Evolutionary conservation across 1,284 basidiomycete genomes (phyloP), one percentile per base, ranked within the genome.

Genomic region (Puccinia coronata): DNA sequence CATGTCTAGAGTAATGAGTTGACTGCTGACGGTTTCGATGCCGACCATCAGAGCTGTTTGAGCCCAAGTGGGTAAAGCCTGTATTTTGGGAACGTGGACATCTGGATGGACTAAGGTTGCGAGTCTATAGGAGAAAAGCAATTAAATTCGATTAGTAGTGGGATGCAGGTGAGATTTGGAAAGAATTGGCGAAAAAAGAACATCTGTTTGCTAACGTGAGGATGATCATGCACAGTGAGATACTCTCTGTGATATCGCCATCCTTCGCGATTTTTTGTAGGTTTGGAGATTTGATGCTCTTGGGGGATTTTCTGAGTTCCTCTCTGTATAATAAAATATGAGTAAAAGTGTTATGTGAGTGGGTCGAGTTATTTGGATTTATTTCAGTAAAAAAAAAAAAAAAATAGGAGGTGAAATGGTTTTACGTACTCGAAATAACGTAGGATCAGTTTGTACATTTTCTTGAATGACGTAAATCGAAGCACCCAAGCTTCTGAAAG

Each of bases 31-130:
- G n/a, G 25, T n/a, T 28, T 75, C 81, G 57, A 83, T 71, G 59
- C 72, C 82, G 70, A 82, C 69, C 70, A 77, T 81, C 73, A 82
- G 65, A n/a, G 55, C 61, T 39, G 55, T 61, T 86, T 96, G 94
- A 84, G 94, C 91, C 36, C 88, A 88, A 86, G 94, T 91, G 79
- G 90, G 90, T 83, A 96, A 87, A 3, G 89, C 88, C 85, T 95
- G 94, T 70, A 96, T 95, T 91, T 91, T 82, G 95, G 93, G 83
- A 94, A 92, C 77, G 91, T 90, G 86, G 92, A 90, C 84, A 94
- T 94, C 86, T 90, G 83, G 16, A 84, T 85, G 0, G 82, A 84
- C 81, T 6, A 83, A 83, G n/a, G 84, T 82, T 18, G 83, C 82
- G 34, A 83, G 83, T 6, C 82, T 83, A 61, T 49, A 9, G 36